Base-by-base conservation (phyloP, 2,329 filamentous ascomycete genomes). In the Diaporthe humulicola region DNA sequence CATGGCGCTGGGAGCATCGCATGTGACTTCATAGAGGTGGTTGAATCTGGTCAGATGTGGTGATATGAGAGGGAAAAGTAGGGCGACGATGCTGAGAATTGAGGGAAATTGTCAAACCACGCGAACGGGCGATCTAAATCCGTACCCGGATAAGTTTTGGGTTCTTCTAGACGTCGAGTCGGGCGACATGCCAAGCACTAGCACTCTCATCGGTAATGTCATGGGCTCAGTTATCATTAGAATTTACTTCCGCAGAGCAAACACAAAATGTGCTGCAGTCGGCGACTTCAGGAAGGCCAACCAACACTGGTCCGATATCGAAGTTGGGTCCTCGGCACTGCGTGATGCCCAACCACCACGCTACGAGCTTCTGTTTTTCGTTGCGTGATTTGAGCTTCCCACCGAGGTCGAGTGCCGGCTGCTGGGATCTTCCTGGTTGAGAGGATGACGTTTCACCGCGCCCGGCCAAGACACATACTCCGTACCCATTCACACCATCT, bases 261-360 rank as follows among this genome's bases (percentile, higher is more conserved):
- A 38, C 45, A 67, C 45, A 25, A 25, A 36, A 25, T 38, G 14
- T 67, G 14, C 30, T 25, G 14, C 9, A 22, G 22, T 4, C 14
- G 30, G 7, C 60, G 9, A 33, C n/a, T n/a, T n/a, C n/a, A 33
- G 10, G 30, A n/a, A n/a, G n/a, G n/a, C n/a, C n/a, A n/a, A n/a
- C 19, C 30, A 33, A 30, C 45, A 67, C 42, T 67, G 61, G 45
- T 67, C 61, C 61, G 61, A 67, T 67, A 67, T 67, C 61, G 61
- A 67, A 52, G 61, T 67, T 67, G 45, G 61, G 61, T 33, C 28
- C 61, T 28, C 28, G 61, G 61, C 42, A 52, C 61, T 67, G 42
- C 45, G 61, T 67, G 61, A 38, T 67, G 61, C 61, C 61, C 61
- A 67, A 67, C 61, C 61, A 67, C 61, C 45, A 30, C 60, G 60